Evolutionary conservation across 441 rosid genomes (phyloP).

Genomic region (Eutrema salsugineum): DNA sequence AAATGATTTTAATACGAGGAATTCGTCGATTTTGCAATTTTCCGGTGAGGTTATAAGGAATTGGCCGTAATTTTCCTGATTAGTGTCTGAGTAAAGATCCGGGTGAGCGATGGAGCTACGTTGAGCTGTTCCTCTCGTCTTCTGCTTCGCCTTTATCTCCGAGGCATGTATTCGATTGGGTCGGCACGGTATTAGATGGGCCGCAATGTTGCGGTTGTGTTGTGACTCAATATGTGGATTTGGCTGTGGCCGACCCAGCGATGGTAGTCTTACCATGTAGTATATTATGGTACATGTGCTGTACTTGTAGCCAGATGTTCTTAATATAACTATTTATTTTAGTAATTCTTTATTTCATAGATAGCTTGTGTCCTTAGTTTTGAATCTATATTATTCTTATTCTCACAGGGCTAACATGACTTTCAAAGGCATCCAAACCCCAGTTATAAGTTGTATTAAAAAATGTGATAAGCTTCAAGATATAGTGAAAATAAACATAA

Average conservation of each 20-base stretch:
- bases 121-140: not conserved
- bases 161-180: conserved; percentile 9
- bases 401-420: not conserved
- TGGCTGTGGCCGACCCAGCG: not conserved
- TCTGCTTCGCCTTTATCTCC: not conserved
- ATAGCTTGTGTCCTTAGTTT: not conserved
- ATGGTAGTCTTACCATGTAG: not conserved
- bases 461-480: not conserved
- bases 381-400: not conserved
- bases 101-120: not conserved
- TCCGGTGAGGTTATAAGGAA: not conserved
- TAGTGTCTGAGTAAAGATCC: not conserved
- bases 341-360: not conserved
- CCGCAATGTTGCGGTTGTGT: not conserved
- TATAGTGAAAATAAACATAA: not conserved
- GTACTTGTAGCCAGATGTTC: not conserved
- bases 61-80: not conserved
- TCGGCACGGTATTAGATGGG: not conserved
- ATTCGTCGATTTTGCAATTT: not conserved
- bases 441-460: not conserved
- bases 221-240: not conserved
- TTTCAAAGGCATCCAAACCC: not conserved
- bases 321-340: not conserved
- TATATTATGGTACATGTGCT: not conserved
- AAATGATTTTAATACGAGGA: not conserved